Evolutionary conservation across 2,329 filamentous ascomycete species (phyloP).

Genomic region (Chaetomium sp.): DNA sequence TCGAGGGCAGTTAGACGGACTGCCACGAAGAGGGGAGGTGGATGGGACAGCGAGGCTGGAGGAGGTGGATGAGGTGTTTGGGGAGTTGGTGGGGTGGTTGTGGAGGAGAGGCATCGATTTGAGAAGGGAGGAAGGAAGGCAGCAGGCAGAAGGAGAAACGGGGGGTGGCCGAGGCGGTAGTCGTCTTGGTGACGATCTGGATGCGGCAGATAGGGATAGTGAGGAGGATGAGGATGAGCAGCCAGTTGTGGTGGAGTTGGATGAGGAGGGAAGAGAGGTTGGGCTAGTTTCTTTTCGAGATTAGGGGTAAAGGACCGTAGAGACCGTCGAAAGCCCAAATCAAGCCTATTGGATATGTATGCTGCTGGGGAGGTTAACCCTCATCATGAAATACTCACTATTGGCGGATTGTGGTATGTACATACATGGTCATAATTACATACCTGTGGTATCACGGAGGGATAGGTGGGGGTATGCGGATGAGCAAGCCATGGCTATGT

Average conservation of each 20-base stretch:
- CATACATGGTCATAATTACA: too few species aligned
- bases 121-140: slow-evolving; percentile 28
- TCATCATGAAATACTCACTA: too few species aligned
- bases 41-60: slow-evolving; percentile 35
- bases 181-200: too few species aligned
- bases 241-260: slow-evolving; percentile 47
- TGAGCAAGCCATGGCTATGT: neutral
- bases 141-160: slow-evolving; percentile 38
- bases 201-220: slow-evolving; percentile 28
- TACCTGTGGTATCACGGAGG: too few species aligned
- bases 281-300: slow-evolving; percentile 42
- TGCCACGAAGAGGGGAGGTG: slow-evolving; percentile 33
- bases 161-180: slow-evolving; percentile 11
- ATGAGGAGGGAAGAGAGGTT: slow-evolving; percentile 45
- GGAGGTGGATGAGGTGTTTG: slow-evolving; percentile 43
- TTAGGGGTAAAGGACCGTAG: neutral
- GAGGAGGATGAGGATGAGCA: slow-evolving; percentile 44
- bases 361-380: neutral
- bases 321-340: neutral
- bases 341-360: neutral
- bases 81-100: slow-evolving; percentile 42
- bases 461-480: neutral
- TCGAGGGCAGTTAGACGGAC: slow-evolving; percentile 46
- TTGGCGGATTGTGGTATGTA: too few species aligned
- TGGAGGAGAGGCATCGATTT: slow-evolving; percentile 51